A percentile compares a stretch with the other conserved stretches of the same genome.
Conservation (phyloP, 495 filamentous ascomycete genomes). For the Chlorociboria aeruginascens region DNA sequence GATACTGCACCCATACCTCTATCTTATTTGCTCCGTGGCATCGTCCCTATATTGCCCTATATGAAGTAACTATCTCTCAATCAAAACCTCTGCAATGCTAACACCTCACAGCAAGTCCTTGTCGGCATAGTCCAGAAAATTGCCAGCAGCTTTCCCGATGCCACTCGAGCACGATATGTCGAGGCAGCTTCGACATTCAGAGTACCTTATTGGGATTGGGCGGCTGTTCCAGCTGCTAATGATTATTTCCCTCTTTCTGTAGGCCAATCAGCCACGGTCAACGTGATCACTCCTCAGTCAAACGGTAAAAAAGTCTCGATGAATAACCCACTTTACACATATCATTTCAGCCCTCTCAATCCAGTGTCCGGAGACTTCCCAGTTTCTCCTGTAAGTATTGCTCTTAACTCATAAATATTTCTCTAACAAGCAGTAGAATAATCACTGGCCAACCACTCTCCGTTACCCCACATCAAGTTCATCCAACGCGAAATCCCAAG, state of each 20-base stretch:
- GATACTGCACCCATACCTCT: conserved; percentile 55
- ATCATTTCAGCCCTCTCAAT: conserved; percentile 44
- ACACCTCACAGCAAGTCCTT: conserved; percentile 39
- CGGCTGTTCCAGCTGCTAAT: conserved; percentile 19
- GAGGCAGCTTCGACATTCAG: conserved; percentile 41
- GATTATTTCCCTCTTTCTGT: conserved; percentile 29
- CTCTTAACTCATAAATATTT: no score
- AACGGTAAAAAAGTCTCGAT: conserved; percentile 38
- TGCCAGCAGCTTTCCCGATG: conserved; percentile 36
- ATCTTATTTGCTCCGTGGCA: conserved; percentile 63
- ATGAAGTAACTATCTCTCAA: conserved; percentile 38
- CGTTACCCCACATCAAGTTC: conserved; percentile 32
- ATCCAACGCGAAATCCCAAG: conserved; percentile 36
- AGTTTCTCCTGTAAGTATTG: conserved; percentile 13
- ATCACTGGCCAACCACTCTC: conserved; percentile 35
- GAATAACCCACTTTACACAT: conserved; percentile 49
- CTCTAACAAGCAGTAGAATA: conserved; percentile 1
- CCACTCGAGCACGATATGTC: conserved; percentile 30
- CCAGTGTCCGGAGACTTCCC: conserved; percentile 9
- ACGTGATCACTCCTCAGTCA: conserved; percentile 37
- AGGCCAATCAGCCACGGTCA: conserved; percentile 17
- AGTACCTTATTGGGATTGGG: conserved; percentile 62
- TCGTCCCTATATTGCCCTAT: conserved; percentile 53
- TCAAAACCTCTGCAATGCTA: background rate
- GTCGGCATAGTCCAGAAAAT: conserved; percentile 37